phyloP scores from a whole-genome alignment of 2,329 filamentous ascomycete species.

The Aspergillus eucalypticola region DNA sequence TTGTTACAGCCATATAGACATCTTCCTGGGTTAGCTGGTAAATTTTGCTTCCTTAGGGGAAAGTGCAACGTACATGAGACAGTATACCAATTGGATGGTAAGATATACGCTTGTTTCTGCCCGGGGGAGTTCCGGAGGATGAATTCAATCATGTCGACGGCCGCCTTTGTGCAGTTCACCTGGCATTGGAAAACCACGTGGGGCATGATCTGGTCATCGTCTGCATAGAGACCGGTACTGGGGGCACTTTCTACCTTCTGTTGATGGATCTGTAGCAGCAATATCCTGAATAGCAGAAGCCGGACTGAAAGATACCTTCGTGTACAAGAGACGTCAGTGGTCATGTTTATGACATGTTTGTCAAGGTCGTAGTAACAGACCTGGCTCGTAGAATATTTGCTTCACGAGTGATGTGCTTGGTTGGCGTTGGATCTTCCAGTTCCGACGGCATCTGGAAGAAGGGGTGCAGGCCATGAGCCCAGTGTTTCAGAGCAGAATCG shows the following conservation, averaged over 20 bases:
- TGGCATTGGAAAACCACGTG: not conserved
- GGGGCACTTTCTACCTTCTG: not conserved
- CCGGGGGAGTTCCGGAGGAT: not conserved
- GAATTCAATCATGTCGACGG: not conserved
- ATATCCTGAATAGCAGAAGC: conserved; percentile 13
- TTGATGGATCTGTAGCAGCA: conserved; percentile 13
- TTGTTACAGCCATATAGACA: conserved; percentile 17
- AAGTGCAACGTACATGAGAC: not conserved
- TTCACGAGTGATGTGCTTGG: conserved; percentile 1
- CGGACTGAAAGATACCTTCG: conserved; percentile 16
- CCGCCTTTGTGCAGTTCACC: not conserved
- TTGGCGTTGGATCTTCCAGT: not conserved
- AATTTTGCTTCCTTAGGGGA: not conserved
- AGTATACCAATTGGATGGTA: conserved; percentile 1
- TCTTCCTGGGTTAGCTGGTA: not conserved
- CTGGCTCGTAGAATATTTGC: not conserved
- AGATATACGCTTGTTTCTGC: not conserved
- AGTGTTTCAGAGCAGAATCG: not conserved
- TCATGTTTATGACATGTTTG: not conserved
- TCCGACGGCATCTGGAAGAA: conserved; percentile 4
- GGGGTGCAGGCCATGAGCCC: not conserved
- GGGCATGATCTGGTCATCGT: not conserved
- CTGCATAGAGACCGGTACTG: not conserved
- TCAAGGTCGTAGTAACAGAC: not conserved
- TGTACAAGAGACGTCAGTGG: not conserved